Conservation (phyloP, 129 eudicot species). For the Lactuca sativa region DNA sequence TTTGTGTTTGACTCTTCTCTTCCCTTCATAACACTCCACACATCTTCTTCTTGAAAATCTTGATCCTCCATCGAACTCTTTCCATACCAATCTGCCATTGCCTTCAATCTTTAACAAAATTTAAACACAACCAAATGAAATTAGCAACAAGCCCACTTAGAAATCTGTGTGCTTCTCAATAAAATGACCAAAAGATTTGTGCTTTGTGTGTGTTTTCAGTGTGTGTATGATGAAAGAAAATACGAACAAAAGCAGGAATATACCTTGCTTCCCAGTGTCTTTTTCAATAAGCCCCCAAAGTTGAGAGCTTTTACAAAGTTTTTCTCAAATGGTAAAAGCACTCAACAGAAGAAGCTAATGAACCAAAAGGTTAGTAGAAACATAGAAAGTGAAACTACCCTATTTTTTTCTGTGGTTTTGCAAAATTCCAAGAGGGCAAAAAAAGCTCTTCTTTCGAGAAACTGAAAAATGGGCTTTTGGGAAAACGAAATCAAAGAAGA, state of each 20-base stretch:
- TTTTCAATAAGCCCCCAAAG: constrained; percentile 33
- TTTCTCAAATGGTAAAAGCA: constrained; percentile 33
- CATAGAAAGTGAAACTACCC: constrained; percentile 33
- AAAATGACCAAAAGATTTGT: constrained; percentile 20
- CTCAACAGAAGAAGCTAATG: constrained; percentile 31
- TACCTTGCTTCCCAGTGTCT: constrained; percentile 35
- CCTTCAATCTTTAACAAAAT: constrained; percentile 27
- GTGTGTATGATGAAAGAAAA: constrained; percentile 16
- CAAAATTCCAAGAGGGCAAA: constrained; percentile 36
- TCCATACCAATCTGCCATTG: constrained; percentile 46
- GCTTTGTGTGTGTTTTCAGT: constrained; percentile 23
- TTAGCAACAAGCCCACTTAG: constrained; percentile 30
- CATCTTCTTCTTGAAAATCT: constrained; percentile 52
- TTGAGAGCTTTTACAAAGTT: constrained; percentile 18
- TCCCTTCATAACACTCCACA: constrained; percentile 45
- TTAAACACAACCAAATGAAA: constrained; percentile 9
- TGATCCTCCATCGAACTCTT: constrained; percentile 41
- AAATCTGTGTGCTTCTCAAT: constrained; percentile 20
- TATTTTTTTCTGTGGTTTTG: constrained; percentile 24
- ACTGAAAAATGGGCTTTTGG: constrained; percentile 34
- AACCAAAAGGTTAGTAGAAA: constrained; percentile 38
- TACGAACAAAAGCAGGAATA: constrained; percentile 34
- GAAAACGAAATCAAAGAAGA: constrained; percentile 34
- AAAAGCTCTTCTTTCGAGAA: constrained; percentile 36
- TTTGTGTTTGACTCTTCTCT: constrained; percentile 40